phyloP scores from a whole-genome alignment of 2,329 filamentous ascomycete species.

The Colletotrichum orbiculare region DNA sequence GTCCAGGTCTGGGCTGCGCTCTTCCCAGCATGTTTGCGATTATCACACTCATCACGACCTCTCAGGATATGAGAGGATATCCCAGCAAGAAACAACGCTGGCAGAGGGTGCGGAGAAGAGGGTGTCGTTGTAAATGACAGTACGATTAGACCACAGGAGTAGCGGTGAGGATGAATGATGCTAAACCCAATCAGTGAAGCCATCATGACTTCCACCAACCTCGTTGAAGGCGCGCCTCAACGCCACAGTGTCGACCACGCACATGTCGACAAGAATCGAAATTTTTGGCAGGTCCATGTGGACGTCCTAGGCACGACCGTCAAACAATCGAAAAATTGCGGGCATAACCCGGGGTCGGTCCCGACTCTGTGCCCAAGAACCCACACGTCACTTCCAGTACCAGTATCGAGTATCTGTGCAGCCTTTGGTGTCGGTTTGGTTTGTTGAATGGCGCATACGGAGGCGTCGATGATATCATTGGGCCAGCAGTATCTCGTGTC shows the following conservation, averaged over 20 bases:
- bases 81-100: slow-evolving; percentile 8
- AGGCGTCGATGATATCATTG: slow-evolving; percentile 27
- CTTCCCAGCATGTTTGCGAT: slow-evolving; percentile 18
- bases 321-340: background rate
- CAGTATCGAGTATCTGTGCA: no score
- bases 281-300: no score
- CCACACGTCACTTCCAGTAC: no score
- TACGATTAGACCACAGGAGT: slow-evolving; percentile 33
- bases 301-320: background rate
- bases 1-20: slow-evolving; percentile 22
- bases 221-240: slow-evolving; percentile 32
- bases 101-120: slow-evolving; percentile 17
- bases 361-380: background rate
- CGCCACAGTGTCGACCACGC: slow-evolving; percentile 28
- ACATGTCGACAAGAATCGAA: no score
- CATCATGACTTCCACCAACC: slow-evolving; percentile 32
- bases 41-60: background rate
- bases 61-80: no score
- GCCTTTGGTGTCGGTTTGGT: background rate
- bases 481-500: slow-evolving; percentile 9
- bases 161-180: slow-evolving; percentile 37
- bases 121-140: slow-evolving; percentile 37
- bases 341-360: slow-evolving; percentile 25
- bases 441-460: slow-evolving; percentile 5
- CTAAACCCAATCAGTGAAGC: slow-evolving; percentile 38